Conservation (phyloP, 2,329 filamentous ascomycete species). For the Chaetomium strumarium region DNA sequence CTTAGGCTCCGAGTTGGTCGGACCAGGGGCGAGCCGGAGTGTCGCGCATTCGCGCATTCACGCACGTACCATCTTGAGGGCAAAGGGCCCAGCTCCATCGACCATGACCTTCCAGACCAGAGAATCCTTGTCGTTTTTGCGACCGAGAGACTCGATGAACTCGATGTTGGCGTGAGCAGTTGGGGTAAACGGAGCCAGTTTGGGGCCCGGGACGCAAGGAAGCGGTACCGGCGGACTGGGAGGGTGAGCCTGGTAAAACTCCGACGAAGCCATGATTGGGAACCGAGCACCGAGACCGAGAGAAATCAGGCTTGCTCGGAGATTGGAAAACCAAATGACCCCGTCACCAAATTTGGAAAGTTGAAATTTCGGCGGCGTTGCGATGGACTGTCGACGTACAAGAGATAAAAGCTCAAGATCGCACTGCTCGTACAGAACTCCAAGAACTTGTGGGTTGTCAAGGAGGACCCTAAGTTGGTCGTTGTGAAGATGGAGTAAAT, state of each 20-base stretch:
- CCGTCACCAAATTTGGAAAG: not conserved
- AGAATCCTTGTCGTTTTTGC: not conserved
- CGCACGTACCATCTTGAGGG: constrained; percentile 8
- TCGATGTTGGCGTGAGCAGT: constrained; percentile 8
- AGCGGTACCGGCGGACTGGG: constrained; percentile 2
- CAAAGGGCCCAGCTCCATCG: not conserved
- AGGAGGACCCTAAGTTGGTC: too few relatives aligned
- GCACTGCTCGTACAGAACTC: too few relatives aligned
- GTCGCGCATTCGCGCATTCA: not conserved
- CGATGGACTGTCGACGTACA: not conserved
- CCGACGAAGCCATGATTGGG: not conserved
- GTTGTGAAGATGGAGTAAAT: too few relatives aligned
- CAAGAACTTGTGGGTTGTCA: too few relatives aligned
- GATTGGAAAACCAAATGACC: not conserved
- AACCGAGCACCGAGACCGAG: too few relatives aligned
- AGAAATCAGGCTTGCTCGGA: not conserved
- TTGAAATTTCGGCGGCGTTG: not conserved
- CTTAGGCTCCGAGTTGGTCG: not conserved
- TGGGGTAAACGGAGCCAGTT: constrained; percentile 12
- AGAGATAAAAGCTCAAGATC: not conserved
- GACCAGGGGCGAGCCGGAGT: not conserved
- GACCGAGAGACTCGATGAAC: constrained; percentile 1
- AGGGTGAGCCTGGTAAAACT: not conserved
- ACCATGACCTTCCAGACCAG: constrained; percentile 12
- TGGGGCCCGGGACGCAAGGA: constrained; percentile 9